Percentiles rank a stretch among this genome's conserved stretches.
phyloP scores from a whole-genome alignment of 306 rosid genomes.

The Fragaria vesca region DNA sequence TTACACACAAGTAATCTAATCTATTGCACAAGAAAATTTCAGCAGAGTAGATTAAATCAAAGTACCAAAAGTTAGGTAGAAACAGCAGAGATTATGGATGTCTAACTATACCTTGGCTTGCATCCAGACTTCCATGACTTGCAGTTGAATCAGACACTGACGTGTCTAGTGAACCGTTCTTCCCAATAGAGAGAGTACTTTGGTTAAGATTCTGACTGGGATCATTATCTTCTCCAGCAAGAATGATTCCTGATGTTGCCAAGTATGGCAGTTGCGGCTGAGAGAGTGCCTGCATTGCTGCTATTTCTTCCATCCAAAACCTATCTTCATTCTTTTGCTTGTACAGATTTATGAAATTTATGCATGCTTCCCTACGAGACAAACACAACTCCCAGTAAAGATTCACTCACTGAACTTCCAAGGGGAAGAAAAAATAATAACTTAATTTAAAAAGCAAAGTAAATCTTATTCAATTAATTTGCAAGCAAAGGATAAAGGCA shows the following conservation, averaged over 20 bases:
- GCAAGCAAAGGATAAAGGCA: neutral
- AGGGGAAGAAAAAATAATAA: neutral
- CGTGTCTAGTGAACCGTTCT: conserved; percentile 49
- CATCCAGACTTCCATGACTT: conserved; percentile 83
- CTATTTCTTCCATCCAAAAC: conserved; percentile 91
- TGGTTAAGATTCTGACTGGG: conserved; percentile 32
- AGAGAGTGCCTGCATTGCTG: conserved; percentile 83
- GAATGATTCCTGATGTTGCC: conserved; percentile 78
- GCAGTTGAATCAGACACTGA: conserved; percentile 68
- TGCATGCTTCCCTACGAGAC: conserved; percentile 78
- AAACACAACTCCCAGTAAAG: conserved; percentile 19
- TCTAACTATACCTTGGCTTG: conserved; percentile 61
- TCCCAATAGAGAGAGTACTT: conserved; percentile 29
- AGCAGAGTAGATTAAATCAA: conserved; percentile 1
- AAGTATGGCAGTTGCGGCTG: conserved; percentile 73
- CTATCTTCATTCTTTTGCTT: conserved; percentile 93
- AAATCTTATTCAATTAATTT: neutral
- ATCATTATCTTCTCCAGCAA: conserved; percentile 85
- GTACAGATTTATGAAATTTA: conserved; percentile 78
- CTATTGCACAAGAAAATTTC: neutral
- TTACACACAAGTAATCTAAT: neutral
- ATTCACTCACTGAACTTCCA: neutral
- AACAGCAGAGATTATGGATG: neutral
- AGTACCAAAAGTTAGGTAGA: neutral
- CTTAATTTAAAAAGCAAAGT: neutral